phyloP scores from a whole-genome alignment of 192 early-diverging fungal species.

The Gaertneriomyces sp. region DNA sequence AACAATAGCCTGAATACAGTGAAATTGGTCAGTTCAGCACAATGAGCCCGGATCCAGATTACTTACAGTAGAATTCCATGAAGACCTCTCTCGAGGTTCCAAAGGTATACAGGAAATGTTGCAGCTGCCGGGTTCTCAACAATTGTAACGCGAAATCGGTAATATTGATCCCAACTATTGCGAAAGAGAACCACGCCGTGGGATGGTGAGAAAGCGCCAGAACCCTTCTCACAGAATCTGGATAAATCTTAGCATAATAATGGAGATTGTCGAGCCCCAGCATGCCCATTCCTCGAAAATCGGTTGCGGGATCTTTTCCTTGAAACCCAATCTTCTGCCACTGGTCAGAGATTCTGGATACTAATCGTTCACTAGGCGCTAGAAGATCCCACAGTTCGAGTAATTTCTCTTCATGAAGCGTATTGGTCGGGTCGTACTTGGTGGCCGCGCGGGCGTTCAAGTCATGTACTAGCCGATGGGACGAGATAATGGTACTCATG shows the following conservation, averaged over 20 bases:
- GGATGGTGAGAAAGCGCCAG: constrained; percentile 60
- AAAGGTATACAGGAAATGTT: constrained; percentile 58
- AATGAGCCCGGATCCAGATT: neutral
- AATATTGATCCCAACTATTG: constrained; percentile 78
- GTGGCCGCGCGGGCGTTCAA: constrained; percentile 60
- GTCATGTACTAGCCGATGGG: constrained; percentile 50
- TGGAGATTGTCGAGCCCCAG: constrained; percentile 69
- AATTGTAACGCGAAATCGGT: constrained; percentile 61
- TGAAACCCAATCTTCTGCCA: constrained; percentile 82
- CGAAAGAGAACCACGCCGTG: constrained; percentile 74
- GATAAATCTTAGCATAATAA: constrained; percentile 62
- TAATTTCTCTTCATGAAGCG: constrained; percentile 59
- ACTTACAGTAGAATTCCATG: constrained; percentile 74
- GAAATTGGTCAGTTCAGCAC: too few species aligned
- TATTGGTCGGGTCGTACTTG: constrained; percentile 57
- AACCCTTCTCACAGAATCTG: constrained; percentile 45
- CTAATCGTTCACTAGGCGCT: constrained; percentile 51
- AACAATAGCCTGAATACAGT: constrained; percentile 55
- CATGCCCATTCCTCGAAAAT: constrained; percentile 84
- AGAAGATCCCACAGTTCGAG: constrained; percentile 62
- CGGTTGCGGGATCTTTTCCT: constrained; percentile 76
- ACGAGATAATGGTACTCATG: constrained; percentile 46
- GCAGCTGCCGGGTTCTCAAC: constrained; percentile 60
- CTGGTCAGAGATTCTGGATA: constrained; percentile 51
- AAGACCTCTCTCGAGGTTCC: constrained; percentile 54